phyloP scores from a whole-genome alignment of 495 filamentous ascomycete genomes.

The Annulohypoxylon stygium region DNA sequence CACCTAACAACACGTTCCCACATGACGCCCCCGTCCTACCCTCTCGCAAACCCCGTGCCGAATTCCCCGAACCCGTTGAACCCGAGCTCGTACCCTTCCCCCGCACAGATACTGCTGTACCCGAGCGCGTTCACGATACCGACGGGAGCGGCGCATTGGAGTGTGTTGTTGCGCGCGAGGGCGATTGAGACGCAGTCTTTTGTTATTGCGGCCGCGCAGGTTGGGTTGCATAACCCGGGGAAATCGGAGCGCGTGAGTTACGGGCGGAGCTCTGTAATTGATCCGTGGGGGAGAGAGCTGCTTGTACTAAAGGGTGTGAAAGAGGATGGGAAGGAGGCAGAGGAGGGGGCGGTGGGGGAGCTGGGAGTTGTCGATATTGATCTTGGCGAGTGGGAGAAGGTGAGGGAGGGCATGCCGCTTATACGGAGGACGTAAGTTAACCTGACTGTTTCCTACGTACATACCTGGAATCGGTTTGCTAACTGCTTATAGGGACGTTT shows the following conservation, averaged over 20 bases:
- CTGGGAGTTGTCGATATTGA: slow-evolving; percentile 65
- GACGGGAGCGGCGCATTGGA: slow-evolving; percentile 91
- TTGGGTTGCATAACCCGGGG: slow-evolving; percentile 77
- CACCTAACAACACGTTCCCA: slow-evolving; percentile 65
- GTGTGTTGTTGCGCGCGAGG: slow-evolving; percentile 77
- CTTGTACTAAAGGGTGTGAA: slow-evolving; percentile 70
- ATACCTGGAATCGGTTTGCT: slow-evolving; percentile 12
- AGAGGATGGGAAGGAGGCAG: slow-evolving; percentile 56
- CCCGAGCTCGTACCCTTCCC: neutral
- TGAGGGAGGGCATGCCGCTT: slow-evolving; percentile 73
- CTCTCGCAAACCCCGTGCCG: neutral
- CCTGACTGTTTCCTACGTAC: neutral
- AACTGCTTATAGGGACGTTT: slow-evolving; percentile 66
- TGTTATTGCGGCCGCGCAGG: slow-evolving; percentile 90
- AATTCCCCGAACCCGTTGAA: neutral
- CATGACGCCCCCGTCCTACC: neutral
- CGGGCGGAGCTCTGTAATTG: slow-evolving; percentile 88
- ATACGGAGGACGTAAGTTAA: slow-evolving; percentile 63
- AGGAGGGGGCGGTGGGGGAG: slow-evolving; percentile 56
- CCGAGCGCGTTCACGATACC: slow-evolving; percentile 92
- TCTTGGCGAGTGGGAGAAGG: slow-evolving; percentile 57
- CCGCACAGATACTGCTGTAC: slow-evolving; percentile 74
- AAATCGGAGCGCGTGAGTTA: slow-evolving; percentile 76
- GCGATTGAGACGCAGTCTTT: slow-evolving; percentile 93
- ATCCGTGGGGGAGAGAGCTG: slow-evolving; percentile 87